Percentiles rank a stretch among this genome's conserved stretches.
phyloP scores from a whole-genome alignment of 2,329 filamentous ascomycete genomes.

The Pyrenochaeta sp. region DNA sequence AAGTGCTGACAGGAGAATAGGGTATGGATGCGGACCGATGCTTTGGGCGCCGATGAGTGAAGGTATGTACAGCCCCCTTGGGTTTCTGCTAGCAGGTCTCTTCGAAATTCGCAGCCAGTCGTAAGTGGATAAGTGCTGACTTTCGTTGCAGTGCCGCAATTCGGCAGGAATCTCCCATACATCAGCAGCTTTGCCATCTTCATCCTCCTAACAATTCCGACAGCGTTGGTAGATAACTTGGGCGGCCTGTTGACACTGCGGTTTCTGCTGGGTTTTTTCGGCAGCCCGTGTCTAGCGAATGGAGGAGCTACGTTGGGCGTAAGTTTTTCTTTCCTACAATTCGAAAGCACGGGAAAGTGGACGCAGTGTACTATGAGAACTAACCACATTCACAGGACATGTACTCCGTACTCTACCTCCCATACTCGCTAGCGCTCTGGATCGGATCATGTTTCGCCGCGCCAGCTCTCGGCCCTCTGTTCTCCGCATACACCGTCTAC shows the following conservation, averaged over 20 bases:
- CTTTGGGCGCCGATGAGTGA: constrained; percentile 56
- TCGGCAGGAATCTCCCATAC: constrained; percentile 60
- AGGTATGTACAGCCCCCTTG: no score
- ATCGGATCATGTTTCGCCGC: constrained; percentile 59
- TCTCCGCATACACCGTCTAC: constrained; percentile 61
- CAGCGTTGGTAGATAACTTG: constrained; percentile 59
- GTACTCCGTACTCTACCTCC: constrained; percentile 63
- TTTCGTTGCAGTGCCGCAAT: constrained; percentile 46
- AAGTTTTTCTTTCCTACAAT: constrained; percentile 2
- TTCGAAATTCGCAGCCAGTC: no score
- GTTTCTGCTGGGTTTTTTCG: constrained; percentile 61
- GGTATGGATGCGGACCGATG: constrained; percentile 56
- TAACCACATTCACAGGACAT: constrained; percentile 40
- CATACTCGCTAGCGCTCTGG: constrained; percentile 68
- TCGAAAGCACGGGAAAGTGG: background rate
- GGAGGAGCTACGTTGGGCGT: constrained; percentile 55
- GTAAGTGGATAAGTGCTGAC: no score
- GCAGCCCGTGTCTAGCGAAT: constrained; percentile 69
- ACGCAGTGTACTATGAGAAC: background rate
- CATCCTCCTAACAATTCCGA: constrained; percentile 58
- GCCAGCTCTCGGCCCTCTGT: constrained; percentile 66
- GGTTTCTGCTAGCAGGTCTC: no score
- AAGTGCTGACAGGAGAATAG: constrained; percentile 1
- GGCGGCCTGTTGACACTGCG: constrained; percentile 61
- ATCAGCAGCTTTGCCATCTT: constrained; percentile 58